Base-by-base conservation (phyloP, 306 rosid species). In the Trifolium pratense region DNA sequence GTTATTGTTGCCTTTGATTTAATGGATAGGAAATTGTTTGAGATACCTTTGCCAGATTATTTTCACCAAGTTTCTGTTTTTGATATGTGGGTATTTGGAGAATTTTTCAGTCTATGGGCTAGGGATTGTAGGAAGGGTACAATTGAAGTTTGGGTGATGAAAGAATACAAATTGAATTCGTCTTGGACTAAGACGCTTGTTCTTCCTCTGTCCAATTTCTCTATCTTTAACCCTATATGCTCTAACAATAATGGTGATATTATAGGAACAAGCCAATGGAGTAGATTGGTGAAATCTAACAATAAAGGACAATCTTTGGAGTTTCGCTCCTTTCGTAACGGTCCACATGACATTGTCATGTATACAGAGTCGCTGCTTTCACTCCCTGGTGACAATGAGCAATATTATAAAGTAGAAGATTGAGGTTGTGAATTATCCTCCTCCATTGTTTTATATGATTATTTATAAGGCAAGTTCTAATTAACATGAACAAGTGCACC, bases 81-180 rank as follows among this genome's bases (percentile, higher is more conserved):
- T 21, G 32, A 1, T 43, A 13, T 43, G 49, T 43, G 49, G 49
- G 49, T 43, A 43, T 13, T 43, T 43, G 16, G 49, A 43, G 49
- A 43, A 13, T 43, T 4, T 43, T 1, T 43, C 6, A 43, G 16
- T 43, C n/a, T 43, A 43, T 43, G 2, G 1, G 7, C 5, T 4
- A 4, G 0, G 49, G 49, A 43, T 43, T 3, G 0, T 1, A 1
- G 6, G 4, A 43, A 43, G 0, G 0, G 2, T 43, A 13, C 2
- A 43, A 5, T 43, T 13, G n/a, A 13, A 43, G 13, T 43, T 1
- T 43, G 7, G 49, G 16, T 13, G 49, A 43, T 43, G 49, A 43
- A 43, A 3, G n/a, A 43, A 43, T 43, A 43, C 49, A 43, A 43
- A 29, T 1, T 12, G 0, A 4, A 43, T 43, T 43, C 2, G 7